Evolutionary conservation across 176 grass and related monocot species (phyloP).

Genomic region (Poa annua): DNA sequence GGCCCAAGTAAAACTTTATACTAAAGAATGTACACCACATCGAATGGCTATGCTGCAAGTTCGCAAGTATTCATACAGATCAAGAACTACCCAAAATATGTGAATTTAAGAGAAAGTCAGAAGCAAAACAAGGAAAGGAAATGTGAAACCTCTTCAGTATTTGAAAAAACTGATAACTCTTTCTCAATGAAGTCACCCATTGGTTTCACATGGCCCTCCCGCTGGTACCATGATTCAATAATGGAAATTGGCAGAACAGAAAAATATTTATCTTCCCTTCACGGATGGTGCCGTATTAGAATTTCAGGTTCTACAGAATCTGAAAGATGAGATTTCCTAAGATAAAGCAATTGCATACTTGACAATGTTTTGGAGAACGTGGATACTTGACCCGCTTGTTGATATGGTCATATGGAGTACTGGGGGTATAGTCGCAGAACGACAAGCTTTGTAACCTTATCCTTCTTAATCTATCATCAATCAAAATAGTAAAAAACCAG

Average conservation of each 20-base stretch:
- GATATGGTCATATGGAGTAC: constrained; percentile 98
- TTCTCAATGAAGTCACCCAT: constrained; percentile 91
- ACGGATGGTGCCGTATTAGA: constrained; percentile 14
- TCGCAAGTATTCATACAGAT: not conserved
- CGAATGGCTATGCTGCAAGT: not conserved
- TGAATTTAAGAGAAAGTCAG: not conserved
- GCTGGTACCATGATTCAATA: constrained; percentile 94
- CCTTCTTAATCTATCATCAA: constrained; percentile 80
- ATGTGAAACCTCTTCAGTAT: constrained; percentile 70
- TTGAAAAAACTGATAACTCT: constrained; percentile 63
- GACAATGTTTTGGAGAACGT: constrained; percentile 79
- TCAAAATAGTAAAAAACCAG: constrained; percentile 23
- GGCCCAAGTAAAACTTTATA: not conserved
- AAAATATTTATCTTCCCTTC: constrained; percentile 91
- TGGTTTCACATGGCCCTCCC: constrained; percentile 88
- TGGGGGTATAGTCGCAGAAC: constrained; percentile 96
- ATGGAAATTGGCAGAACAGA: constrained; percentile 82
- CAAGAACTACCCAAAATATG: not conserved
- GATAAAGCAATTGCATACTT: constrained; percentile 47
- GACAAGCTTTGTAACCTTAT: constrained; percentile 89
- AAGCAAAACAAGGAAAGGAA: constrained; percentile 1
- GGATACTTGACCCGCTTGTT: constrained; percentile 92
- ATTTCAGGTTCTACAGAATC: constrained; percentile 12
- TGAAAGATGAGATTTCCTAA: not conserved
- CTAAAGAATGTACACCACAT: not conserved